phyloP scores from a whole-genome alignment of 306 rosid genomes.

The Elaeagnus macrophylla region DNA sequence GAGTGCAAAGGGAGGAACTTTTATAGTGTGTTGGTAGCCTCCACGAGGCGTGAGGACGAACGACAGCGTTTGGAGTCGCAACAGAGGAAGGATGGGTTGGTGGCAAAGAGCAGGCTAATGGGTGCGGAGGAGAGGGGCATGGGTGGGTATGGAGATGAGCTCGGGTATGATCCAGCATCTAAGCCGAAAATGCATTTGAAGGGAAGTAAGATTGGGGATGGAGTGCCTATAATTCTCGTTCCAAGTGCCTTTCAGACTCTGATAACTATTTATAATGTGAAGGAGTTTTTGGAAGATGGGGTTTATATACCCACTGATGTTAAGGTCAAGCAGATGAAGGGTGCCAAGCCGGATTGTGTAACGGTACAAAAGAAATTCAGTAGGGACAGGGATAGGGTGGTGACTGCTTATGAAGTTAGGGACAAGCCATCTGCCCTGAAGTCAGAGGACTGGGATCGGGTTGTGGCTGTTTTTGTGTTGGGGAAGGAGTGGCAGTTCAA shows the following conservation, averaged over 20 bases:
- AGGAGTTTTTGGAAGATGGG: conserved; percentile 95
- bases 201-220: conserved; percentile 80
- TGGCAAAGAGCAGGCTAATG: conserved; percentile 83
- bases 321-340: conserved; percentile 92
- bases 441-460: conserved; percentile 93
- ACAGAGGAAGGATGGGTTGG: conserved; percentile 89
- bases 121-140: conserved; percentile 61
- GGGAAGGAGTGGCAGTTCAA: conserved; percentile 92
- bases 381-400: conserved; percentile 79
- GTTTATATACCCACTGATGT: conserved; percentile 79
- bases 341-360: conserved; percentile 79
- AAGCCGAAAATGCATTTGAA: conserved; percentile 79
- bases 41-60: conserved; percentile 90
- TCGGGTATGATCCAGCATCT: conserved; percentile 52
- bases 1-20: conserved; percentile 83
- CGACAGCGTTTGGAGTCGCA: conserved; percentile 80
- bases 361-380: conserved; percentile 99
- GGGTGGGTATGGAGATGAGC: conserved; percentile 58
- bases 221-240: conserved; percentile 84
- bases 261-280: conserved; percentile 78
- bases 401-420: conserved; percentile 93
- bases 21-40: conserved; percentile 52
- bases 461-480: conserved; percentile 86
- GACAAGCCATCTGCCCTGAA: conserved; percentile 86
- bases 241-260: conserved; percentile 93